Evolutionary conservation across 129 eudicot species (phyloP).

Genomic region (Flaveria sonorensis): DNA sequence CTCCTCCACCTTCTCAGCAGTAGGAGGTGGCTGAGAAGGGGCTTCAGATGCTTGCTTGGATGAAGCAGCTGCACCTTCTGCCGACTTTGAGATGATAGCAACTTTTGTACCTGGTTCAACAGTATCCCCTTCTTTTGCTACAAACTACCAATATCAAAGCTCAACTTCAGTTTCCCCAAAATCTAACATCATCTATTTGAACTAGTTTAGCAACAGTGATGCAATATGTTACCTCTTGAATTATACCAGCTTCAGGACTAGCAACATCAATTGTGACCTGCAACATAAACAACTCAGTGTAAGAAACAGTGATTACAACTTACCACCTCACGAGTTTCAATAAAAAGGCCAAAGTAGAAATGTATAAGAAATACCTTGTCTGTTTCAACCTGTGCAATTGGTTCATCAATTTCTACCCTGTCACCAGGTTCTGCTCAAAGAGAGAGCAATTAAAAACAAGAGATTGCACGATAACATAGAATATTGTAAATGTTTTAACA

Average conservation of each 20-base stretch:
- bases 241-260: slow-evolving; percentile 93
- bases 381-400: slow-evolving; percentile 96
- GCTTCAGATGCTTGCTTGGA: slow-evolving; percentile 60
- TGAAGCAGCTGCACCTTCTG: slow-evolving; percentile 73
- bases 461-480: slow-evolving; percentile 1
- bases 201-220: slow-evolving; percentile 12
- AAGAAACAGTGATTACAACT: background rate
- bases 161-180: slow-evolving; percentile 20
- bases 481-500: background rate
- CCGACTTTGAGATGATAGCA: slow-evolving; percentile 80
- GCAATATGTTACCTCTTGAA: slow-evolving; percentile 61
- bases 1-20: slow-evolving; percentile 39
- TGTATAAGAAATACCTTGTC: slow-evolving; percentile 48
- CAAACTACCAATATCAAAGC: slow-evolving; percentile 52
- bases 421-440: slow-evolving; percentile 87
- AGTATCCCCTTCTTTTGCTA: slow-evolving; percentile 92
- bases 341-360: background rate
- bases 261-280: slow-evolving; percentile 85
- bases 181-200: background rate
- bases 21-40: slow-evolving; percentile 47
- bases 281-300: background rate
- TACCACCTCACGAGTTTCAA: background rate
- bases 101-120: slow-evolving; percentile 89
- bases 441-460: slow-evolving; percentile 11
- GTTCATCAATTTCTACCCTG: slow-evolving; percentile 87